Conservation (phyloP, 2,329 filamentous ascomycete species). For the Alternaria sp. region DNA sequence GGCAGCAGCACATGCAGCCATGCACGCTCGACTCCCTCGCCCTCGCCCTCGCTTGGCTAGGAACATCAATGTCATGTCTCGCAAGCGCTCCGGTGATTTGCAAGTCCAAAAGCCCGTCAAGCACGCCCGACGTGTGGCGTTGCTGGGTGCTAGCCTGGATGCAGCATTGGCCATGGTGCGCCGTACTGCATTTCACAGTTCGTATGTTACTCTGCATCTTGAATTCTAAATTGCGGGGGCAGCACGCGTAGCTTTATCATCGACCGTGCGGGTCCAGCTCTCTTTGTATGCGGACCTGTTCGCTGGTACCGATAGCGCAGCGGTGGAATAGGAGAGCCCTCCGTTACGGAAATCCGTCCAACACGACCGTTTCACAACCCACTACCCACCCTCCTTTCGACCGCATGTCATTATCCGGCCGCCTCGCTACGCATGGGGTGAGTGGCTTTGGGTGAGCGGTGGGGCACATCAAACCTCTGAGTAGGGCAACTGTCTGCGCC, state of each 20-base stretch:
- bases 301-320: slow-evolving; percentile 31
- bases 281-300: slow-evolving; percentile 34
- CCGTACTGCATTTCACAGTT: slow-evolving; percentile 13
- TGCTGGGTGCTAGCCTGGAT: slow-evolving; percentile 4
- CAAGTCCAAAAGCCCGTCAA: slow-evolving; percentile 3
- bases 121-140: slow-evolving; percentile 12
- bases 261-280: slow-evolving; percentile 23
- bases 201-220: slow-evolving; percentile 17
- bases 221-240: slow-evolving; percentile 47
- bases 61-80: slow-evolving; percentile 21
- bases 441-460: neutral
- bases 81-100: slow-evolving; percentile 9
- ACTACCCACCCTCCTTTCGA: slow-evolving; percentile 1
- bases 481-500: slow-evolving; percentile 10
- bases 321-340: slow-evolving; percentile 33
- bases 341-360: slow-evolving; percentile 24
- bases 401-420: slow-evolving; percentile 13
- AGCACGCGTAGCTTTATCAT: slow-evolving; percentile 31
- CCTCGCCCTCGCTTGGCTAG: slow-evolving; percentile 9
- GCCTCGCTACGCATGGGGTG: slow-evolving; percentile 8
- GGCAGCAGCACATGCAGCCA: slow-evolving; percentile 19
- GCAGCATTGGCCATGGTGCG: slow-evolving; percentile 25
- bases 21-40: slow-evolving; percentile 15
- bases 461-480: slow-evolving; percentile 1
- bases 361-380: slow-evolving; percentile 24